phyloP scores from a whole-genome alignment of 202 grass and related monocot genomes.

The Eragrostis tef region DNA sequence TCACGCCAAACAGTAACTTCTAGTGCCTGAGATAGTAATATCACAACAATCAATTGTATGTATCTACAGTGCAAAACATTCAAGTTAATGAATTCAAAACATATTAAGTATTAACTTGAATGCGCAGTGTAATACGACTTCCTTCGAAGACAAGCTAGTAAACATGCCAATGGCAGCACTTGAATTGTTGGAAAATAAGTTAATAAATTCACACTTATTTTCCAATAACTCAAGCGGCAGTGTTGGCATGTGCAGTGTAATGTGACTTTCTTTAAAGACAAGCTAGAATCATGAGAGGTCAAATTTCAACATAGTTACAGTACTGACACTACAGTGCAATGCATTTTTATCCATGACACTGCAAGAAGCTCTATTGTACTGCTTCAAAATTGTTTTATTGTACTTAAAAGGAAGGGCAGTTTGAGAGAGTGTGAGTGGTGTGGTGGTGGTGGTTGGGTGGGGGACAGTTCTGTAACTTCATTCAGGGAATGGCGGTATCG shows the following conservation, averaged over 20 bases:
- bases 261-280: neutral
- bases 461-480: neutral
- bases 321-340: neutral
- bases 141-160: too few species aligned
- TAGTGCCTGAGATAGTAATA: slow-evolving; percentile 60
- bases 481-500: slow-evolving; percentile 19
- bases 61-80: slow-evolving; percentile 2
- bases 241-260: slow-evolving; percentile 2
- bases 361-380: neutral
- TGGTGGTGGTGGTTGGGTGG: too few species aligned
- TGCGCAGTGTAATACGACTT: too few species aligned
- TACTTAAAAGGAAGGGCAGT: neutral
- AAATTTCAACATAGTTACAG: neutral
- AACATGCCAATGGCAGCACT: too few species aligned
- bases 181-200: too few species aligned
- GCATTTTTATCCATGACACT: neutral
- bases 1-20: slow-evolving; percentile 92
- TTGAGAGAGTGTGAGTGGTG: too few species aligned
- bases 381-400: slow-evolving; percentile 20
- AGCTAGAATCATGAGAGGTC: neutral
- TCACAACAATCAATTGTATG: slow-evolving; percentile 15
- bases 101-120: neutral
- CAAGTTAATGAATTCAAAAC: slow-evolving; percentile 30
- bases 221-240: slow-evolving; percentile 16
- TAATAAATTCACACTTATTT: slow-evolving; percentile 20